These are phyloP conservation scores for Neonectria hederae DNA, from an alignment of 2,329 filamentous ascomycete species.

Conservation along the genomic window DNA sequence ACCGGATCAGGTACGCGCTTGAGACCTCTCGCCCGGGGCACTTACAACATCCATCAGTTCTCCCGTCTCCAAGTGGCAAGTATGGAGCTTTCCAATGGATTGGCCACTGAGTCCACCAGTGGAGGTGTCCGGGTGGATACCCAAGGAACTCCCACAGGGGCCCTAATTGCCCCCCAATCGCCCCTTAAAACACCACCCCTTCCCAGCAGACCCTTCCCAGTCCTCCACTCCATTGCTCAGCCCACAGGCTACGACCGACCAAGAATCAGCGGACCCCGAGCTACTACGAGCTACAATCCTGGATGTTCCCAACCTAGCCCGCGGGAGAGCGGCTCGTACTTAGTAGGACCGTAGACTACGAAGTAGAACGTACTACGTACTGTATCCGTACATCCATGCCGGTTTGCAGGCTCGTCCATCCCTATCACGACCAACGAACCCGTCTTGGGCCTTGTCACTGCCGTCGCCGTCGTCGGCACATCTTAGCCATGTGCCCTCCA, in stretches of 20 bases:
- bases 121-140: not conserved
- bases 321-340: conserved; percentile 20
- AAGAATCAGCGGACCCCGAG: conserved; percentile 14
- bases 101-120: not conserved
- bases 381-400: not conserved
- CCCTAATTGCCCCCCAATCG: not conserved
- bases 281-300: conserved; percentile 5
- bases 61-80: not conserved
- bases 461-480: conserved; percentile 15
- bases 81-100: not conserved
- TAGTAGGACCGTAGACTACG: not conserved
- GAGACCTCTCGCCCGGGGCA: not conserved
- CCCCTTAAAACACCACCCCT: conserved; percentile 20
- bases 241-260: not conserved
- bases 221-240: conserved; percentile 12
- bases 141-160: not conserved
- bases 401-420: conserved; percentile 2
- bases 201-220: not conserved
- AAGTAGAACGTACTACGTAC: no score
- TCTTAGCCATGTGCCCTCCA: not conserved
- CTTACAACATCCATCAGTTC: not conserved
- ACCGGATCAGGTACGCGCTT: not conserved
- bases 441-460: conserved; percentile 6
- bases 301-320: conserved; percentile 14
- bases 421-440: conserved; percentile 1